Percentiles rank a stretch among this genome's conserved stretches.
These are phyloP conservation scores for Monosporascus cannonballus DNA, from an alignment of 2,329 filamentous ascomycete genomes.

Conservation along the genomic window DNA sequence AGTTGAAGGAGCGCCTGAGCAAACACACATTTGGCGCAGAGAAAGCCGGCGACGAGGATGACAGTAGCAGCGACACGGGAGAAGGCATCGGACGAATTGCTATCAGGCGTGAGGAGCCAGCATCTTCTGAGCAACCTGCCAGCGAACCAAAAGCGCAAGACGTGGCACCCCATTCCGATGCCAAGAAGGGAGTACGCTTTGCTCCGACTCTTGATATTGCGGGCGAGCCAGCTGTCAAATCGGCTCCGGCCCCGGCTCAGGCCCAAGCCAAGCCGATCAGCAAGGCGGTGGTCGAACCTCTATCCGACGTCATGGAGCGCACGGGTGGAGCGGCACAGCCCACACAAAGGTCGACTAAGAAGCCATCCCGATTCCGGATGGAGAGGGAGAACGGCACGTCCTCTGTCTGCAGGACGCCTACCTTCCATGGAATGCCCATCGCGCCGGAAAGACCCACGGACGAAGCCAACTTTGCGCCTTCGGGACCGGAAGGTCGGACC, in stretches of 20 bases:
- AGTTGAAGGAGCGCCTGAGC: slow-evolving; percentile 67
- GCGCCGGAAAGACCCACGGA: slow-evolving; percentile 38
- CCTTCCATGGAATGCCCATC: slow-evolving; percentile 12
- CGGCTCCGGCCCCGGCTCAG: slow-evolving; percentile 8
- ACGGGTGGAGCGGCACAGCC: slow-evolving; percentile 8
- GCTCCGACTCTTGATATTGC: slow-evolving; percentile 22
- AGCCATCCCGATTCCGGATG: slow-evolving; percentile 48
- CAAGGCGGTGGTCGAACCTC: slow-evolving; percentile 36
- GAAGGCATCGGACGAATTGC: slow-evolving; percentile 32
- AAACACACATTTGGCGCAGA: slow-evolving; percentile 39
- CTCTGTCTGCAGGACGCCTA: slow-evolving; percentile 3
- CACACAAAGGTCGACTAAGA: slow-evolving; percentile 25
- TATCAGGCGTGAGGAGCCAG: slow-evolving; percentile 24
- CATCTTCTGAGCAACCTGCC: slow-evolving; percentile 3
- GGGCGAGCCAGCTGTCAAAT: slow-evolving; percentile 17
- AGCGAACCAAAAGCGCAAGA: slow-evolving; percentile 16
- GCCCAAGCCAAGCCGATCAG: slow-evolving; percentile 10
- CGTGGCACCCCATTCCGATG: not conserved
- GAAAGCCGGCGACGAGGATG: slow-evolving; percentile 33
- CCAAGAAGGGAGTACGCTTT: slow-evolving; percentile 25
- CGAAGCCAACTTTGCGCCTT: slow-evolving; percentile 33
- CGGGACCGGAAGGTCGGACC: slow-evolving; percentile 46
- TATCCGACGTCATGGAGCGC: slow-evolving; percentile 49
- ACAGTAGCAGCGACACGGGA: not conserved
- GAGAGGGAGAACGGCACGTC: slow-evolving; percentile 20